These are phyloP conservation scores for Lithohypha guttulata DNA, from an alignment of 2,329 filamentous ascomycete genomes.

Conservation along the genomic window DNA sequence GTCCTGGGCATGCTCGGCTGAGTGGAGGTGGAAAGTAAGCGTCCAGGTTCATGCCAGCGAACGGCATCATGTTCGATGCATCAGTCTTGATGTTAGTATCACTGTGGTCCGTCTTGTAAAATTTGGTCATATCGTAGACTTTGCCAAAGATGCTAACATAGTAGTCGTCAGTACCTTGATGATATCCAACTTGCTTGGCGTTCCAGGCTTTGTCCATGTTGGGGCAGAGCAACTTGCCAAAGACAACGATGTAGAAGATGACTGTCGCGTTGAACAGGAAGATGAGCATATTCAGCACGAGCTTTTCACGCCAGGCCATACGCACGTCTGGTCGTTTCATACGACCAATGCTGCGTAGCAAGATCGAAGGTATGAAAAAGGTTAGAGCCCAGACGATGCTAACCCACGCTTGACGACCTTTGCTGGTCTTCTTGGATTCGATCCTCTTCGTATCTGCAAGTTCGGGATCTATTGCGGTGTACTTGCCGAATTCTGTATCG, in stretches of 20 bases:
- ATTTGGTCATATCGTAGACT: constrained; percentile 86
- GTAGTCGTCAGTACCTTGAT: constrained; percentile 64
- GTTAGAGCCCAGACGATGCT: constrained; percentile 73
- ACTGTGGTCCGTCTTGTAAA: constrained; percentile 76
- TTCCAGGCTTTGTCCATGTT: constrained; percentile 88
- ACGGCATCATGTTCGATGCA: constrained; percentile 57
- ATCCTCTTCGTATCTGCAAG: constrained; percentile 66
- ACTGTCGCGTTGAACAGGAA: constrained; percentile 67
- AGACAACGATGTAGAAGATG: constrained; percentile 84
- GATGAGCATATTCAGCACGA: constrained; percentile 74
- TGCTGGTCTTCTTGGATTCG: constrained; percentile 55
- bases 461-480: constrained; percentile 64
- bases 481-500: constrained; percentile 53
- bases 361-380: constrained; percentile 85
- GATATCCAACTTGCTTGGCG: constrained; percentile 54
- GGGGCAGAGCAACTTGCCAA: constrained; percentile 77
- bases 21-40: constrained; percentile 79
- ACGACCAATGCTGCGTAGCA: constrained; percentile 69
- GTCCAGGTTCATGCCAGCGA: constrained; percentile 69
- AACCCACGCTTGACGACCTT: constrained; percentile 66
- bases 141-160: constrained; percentile 79
- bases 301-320: constrained; percentile 93
- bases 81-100: constrained; percentile 54
- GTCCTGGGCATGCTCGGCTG: constrained; percentile 58
- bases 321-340: constrained; percentile 97